Evolutionary conservation across 306 rosid species (phyloP).

Genomic region (Ziziphus jujuba): DNA sequence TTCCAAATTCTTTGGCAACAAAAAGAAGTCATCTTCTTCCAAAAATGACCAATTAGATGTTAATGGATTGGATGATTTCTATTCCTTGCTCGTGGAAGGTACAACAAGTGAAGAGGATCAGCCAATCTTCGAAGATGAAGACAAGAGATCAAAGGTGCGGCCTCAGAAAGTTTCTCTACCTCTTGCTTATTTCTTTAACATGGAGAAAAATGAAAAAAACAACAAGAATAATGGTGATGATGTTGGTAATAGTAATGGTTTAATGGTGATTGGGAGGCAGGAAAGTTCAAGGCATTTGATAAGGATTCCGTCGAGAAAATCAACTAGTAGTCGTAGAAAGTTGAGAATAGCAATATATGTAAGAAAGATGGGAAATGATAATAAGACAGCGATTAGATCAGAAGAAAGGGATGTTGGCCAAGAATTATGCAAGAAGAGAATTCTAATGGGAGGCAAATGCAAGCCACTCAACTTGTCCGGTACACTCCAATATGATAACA

Average conservation of each 20-base stretch:
- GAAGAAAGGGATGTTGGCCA: not conserved
- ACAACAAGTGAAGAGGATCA: no score
- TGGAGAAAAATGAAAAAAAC: not conserved
- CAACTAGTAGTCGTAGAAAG: not conserved
- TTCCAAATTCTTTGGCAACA: slow-evolving; percentile 21
- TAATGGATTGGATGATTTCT: no score
- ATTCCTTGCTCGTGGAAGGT: no score
- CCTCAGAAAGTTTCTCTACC: not conserved
- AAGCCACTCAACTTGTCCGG: slow-evolving; percentile 49
- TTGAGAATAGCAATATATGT: slow-evolving; percentile 10
- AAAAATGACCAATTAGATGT: not conserved
- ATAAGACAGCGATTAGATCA: not conserved
- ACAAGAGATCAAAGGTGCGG: no score
- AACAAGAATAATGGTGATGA: not conserved
- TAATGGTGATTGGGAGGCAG: slow-evolving; percentile 18
- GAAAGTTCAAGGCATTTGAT: slow-evolving; percentile 24
- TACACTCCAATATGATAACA: slow-evolving; percentile 34
- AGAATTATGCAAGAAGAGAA: slow-evolving; percentile 64
- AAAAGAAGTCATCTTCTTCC: not conserved
- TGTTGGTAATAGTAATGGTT: not conserved
- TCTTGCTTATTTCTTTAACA: not conserved
- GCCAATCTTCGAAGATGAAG: no score
- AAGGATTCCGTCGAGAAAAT: slow-evolving; percentile 16
- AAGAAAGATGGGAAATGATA: slow-evolving; percentile 18
- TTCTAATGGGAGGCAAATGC: slow-evolving; percentile 71